Evolutionary conservation across 441 rosid species (phyloP).

Genomic region (Euphorbia corollata): DNA sequence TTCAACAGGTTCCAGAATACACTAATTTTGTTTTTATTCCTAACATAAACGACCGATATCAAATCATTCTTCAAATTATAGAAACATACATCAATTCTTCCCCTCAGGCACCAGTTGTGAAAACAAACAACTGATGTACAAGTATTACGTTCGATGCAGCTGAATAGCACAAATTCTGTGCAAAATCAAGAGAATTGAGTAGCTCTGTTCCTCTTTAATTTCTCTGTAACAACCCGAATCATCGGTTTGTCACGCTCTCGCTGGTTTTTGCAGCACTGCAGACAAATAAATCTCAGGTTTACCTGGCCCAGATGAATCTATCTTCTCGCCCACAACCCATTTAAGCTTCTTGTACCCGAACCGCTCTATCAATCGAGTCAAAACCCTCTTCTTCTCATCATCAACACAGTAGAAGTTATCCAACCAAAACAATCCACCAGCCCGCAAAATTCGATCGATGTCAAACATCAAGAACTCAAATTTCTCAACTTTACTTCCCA

Average conservation of each 20-base stretch:
- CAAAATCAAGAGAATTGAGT: slow-evolving; percentile 1
- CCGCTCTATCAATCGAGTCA: slow-evolving; percentile 72
- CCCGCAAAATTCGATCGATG: slow-evolving; percentile 69
- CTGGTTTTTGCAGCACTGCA: slow-evolving; percentile 89
- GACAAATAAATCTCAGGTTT: slow-evolving; percentile 64
- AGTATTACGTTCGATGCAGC: not conserved
- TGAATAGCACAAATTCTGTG: slow-evolving; percentile 16
- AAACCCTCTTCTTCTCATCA: slow-evolving; percentile 58
- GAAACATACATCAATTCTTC: no score
- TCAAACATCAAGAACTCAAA: slow-evolving; percentile 94
- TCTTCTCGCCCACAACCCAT: slow-evolving; percentile 91
- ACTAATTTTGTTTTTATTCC: slow-evolving; percentile 18
- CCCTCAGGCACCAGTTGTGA: no score
- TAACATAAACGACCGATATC: not conserved
- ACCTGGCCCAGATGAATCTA: slow-evolving; percentile 39
- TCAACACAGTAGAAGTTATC: slow-evolving; percentile 63
- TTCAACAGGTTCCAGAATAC: slow-evolving; percentile 14
- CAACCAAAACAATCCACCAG: slow-evolving; percentile 81
- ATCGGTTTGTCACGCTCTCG: slow-evolving; percentile 40
- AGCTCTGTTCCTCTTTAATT: slow-evolving; percentile 20
- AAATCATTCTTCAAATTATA: no score
- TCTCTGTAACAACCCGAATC: slow-evolving; percentile 7
- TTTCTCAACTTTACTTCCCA: slow-evolving; percentile 56
- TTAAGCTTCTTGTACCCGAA: slow-evolving; percentile 88
- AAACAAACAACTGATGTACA: no score